Percentiles rank a stretch among this genome's conserved stretches.
phyloP scores from a whole-genome alignment of 148 eudicot genomes.

The Camellia japonica region DNA sequence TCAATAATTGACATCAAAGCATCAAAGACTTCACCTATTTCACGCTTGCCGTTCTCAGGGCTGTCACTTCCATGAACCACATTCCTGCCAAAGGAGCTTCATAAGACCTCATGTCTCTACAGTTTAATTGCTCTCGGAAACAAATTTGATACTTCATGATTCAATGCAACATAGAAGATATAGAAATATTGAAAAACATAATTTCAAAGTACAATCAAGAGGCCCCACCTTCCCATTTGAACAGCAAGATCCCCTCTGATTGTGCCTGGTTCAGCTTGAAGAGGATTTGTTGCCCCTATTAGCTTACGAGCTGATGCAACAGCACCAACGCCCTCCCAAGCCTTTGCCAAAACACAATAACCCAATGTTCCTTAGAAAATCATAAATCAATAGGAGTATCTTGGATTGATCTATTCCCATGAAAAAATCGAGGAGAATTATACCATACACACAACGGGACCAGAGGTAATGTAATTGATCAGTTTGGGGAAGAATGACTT shows the following conservation, averaged over 20 bases:
- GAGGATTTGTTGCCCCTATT: conserved; percentile 92
- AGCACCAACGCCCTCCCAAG: conserved; percentile 92
- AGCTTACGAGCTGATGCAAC: conserved; percentile 98
- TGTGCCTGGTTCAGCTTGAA: conserved; percentile 97
- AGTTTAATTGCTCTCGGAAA: background rate
- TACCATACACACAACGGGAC: conserved; percentile 99
- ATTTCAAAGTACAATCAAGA: background rate
- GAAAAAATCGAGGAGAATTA: conserved; percentile 13
- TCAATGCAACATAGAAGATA: background rate
- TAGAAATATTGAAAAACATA: background rate
- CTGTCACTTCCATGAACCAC: conserved; percentile 99
- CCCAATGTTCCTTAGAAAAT: background rate
- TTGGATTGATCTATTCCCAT: conserved; percentile 3
- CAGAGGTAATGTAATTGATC: conserved; percentile 83
- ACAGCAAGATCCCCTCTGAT: conserved; percentile 96
- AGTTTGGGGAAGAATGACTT: conserved; percentile 82
- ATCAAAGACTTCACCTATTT: conserved; percentile 61
- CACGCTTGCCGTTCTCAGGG: conserved; percentile 97
- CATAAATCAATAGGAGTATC: background rate
- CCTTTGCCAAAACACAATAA: conserved; percentile 43
- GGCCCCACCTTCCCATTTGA: conserved; percentile 85
- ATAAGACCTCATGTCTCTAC: conserved; percentile 6
- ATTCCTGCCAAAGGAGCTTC: conserved; percentile 54
- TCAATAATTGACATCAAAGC: background rate
- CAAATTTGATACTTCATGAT: background rate